Percentiles rank a stretch among this genome's conserved stretches.
phyloP scores from a whole-genome alignment of 2,329 filamentous ascomycete genomes.

The Fusarium illudens region DNA sequence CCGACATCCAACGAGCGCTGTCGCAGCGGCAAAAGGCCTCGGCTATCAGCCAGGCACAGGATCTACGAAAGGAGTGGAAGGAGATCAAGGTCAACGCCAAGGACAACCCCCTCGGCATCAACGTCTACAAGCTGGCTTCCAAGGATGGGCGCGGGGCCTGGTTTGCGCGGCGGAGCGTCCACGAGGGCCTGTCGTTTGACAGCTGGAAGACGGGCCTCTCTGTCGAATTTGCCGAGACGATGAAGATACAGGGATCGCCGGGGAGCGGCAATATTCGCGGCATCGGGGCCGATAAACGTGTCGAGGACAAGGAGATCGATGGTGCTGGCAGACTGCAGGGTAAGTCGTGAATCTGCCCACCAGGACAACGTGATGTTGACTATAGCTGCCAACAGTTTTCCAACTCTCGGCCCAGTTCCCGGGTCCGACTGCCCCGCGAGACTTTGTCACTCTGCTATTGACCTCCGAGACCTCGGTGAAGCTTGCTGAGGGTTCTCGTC shows the following conservation, averaged over 20 bases:
- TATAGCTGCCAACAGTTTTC: slow-evolving; percentile 67
- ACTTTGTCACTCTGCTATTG: slow-evolving; percentile 84
- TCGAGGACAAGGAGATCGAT: slow-evolving; percentile 69
- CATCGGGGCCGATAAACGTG: slow-evolving; percentile 79
- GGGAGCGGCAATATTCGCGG: slow-evolving; percentile 82
- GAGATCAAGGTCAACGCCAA: slow-evolving; percentile 75
- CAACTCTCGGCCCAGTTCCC: slow-evolving; percentile 90
- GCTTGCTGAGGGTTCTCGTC: slow-evolving; percentile 42
- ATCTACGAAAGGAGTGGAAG: slow-evolving; percentile 87
- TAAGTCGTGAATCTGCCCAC: slow-evolving; percentile 41
- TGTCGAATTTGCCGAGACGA: slow-evolving; percentile 80
- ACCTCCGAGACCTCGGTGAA: slow-evolving; percentile 66
- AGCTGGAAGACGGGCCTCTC: slow-evolving; percentile 81
- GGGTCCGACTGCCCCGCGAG: slow-evolving; percentile 84
- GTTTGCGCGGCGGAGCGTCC: slow-evolving; percentile 87
- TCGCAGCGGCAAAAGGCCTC: slow-evolving; percentile 53
- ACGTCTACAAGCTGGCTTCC: slow-evolving; percentile 79
- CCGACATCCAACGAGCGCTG: slow-evolving; percentile 61
- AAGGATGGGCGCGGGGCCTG: slow-evolving; percentile 87
- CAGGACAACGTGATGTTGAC: slow-evolving; percentile 17
- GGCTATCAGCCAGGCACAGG: slow-evolving; percentile 57
- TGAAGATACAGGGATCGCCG: slow-evolving; percentile 74
- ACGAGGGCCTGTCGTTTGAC: slow-evolving; percentile 78
- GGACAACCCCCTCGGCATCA: slow-evolving; percentile 79
- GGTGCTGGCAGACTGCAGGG: slow-evolving; percentile 71